A percentile compares a stretch with the other conserved stretches of the same genome.
Evolutionary conservation across 441 rosid species (phyloP).

Genomic region (Populus hybrid): DNA sequence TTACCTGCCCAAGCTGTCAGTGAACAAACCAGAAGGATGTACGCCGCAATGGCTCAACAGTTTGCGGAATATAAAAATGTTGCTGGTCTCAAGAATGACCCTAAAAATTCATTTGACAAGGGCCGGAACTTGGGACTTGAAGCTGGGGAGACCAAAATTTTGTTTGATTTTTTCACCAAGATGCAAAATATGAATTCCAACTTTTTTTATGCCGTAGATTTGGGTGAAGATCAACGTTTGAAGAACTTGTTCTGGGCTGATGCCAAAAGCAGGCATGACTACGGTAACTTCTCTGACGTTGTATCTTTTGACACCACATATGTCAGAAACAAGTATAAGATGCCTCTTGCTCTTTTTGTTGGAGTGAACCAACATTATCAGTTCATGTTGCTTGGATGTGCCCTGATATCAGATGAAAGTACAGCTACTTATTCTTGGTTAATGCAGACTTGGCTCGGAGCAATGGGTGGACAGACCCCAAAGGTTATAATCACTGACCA

Average conservation of each 20-base stretch:
- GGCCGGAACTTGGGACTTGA: constrained; percentile 52
- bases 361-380: constrained; percentile 92
- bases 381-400: constrained; percentile 80
- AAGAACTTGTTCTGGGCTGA: constrained; percentile 79
- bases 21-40: constrained; percentile 87
- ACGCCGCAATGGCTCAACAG: constrained; percentile 88
- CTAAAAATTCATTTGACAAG: constrained; percentile 57
- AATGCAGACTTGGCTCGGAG: constrained; percentile 74
- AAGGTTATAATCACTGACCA: constrained; percentile 68
- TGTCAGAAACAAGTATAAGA: constrained; percentile 68
- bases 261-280: constrained; percentile 84
- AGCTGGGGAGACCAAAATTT: constrained; percentile 52
- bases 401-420: constrained; percentile 67
- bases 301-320: constrained; percentile 74
- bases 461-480: constrained; percentile 75
- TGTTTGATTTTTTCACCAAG: constrained; percentile 61
- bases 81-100: constrained; percentile 56
- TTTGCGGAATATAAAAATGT: constrained; percentile 88
- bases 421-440: constrained; percentile 67
- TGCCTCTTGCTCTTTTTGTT: constrained; percentile 74
- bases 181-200: constrained; percentile 71
- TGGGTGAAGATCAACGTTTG: constrained; percentile 73
- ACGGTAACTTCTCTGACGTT: constrained; percentile 62
- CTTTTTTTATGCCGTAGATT: constrained; percentile 75
- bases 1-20: constrained; percentile 91